phyloP scores from a whole-genome alignment of 257 asterid genomes.

The Przewalskia tangutica region DNA sequence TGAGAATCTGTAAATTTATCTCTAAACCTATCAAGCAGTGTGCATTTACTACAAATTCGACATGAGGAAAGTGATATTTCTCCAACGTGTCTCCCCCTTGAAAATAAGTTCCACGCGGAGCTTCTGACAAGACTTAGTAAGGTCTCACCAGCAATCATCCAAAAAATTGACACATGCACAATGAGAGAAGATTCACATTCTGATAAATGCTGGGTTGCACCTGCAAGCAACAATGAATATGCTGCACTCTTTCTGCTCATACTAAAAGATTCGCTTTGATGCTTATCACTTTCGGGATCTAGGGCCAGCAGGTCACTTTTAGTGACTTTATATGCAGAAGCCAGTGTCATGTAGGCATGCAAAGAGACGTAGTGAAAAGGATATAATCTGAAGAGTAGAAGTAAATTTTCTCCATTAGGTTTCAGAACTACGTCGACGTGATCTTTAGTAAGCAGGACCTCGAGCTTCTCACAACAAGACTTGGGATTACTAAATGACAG shows the following conservation, averaged over 20 bases:
- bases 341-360: constrained; percentile 44
- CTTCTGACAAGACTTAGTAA: constrained; percentile 29
- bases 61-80: constrained; percentile 3
- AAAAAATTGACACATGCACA: constrained; percentile 31
- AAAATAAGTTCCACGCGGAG: constrained; percentile 14
- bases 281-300: background rate
- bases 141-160: constrained; percentile 56
- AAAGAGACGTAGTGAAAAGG: constrained; percentile 37
- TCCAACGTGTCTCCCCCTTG: background rate
- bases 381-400: constrained; percentile 21
- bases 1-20: background rate
- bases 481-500: constrained; percentile 27
- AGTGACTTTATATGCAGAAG: constrained; percentile 46
- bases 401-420: constrained; percentile 7
- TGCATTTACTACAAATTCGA: constrained; percentile 19
- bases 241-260: constrained; percentile 44
- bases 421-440: background rate
- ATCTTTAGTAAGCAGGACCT: constrained; percentile 37
- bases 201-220: constrained; percentile 41
- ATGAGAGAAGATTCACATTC: constrained; percentile 40
- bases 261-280: constrained; percentile 28
- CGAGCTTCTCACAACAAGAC: constrained; percentile 53
- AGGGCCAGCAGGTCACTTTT: constrained; percentile 31
- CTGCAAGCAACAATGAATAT: constrained; percentile 59
- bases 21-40: background rate